These are phyloP conservation scores for Metschnikowia arizonensis DNA, from an alignment of 805 yeast genomes.

Conservation along the genomic window DNA sequence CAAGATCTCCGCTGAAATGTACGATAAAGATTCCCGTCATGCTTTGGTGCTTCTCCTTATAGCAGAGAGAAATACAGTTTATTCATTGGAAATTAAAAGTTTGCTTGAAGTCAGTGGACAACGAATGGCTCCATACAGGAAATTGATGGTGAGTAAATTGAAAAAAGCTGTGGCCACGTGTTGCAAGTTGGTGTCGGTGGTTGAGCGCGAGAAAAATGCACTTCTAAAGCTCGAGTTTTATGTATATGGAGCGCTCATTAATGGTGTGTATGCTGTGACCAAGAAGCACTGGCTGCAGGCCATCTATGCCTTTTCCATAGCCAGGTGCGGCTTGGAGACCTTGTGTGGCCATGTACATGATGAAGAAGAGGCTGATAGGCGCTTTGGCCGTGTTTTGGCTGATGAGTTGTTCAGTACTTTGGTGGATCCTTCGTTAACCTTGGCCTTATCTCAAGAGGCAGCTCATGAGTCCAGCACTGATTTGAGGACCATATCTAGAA, in stretches of 20 bases:
- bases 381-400: constrained; percentile 37
- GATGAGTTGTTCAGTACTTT: constrained; percentile 53
- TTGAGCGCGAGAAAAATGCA: constrained; percentile 35
- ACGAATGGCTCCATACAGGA: constrained; percentile 43
- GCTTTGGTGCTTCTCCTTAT: constrained; percentile 59
- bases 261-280: constrained; percentile 49
- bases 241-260: constrained; percentile 44
- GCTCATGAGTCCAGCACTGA: constrained; percentile 31
- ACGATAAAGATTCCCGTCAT: constrained; percentile 46
- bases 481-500: constrained; percentile 47
- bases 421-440: constrained; percentile 64
- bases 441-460: constrained; percentile 45
- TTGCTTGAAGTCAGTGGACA: constrained; percentile 51
- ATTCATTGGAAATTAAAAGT: constrained; percentile 59
- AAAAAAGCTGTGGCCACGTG: constrained; percentile 55
- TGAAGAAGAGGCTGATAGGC: constrained; percentile 8
- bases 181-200: constrained; percentile 40
- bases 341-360: constrained; percentile 24
- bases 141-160: constrained; percentile 54
- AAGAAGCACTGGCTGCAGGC: constrained; percentile 56
- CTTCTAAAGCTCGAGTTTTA: constrained; percentile 28
- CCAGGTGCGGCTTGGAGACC: constrained; percentile 58
- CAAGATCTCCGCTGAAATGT: constrained; percentile 45
- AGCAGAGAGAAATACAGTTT: constrained; percentile 75
- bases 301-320: constrained; percentile 50